Evolutionary conservation across 2,329 filamentous ascomycete species (phyloP).

Genomic region (Chaetomium globosum): DNA sequence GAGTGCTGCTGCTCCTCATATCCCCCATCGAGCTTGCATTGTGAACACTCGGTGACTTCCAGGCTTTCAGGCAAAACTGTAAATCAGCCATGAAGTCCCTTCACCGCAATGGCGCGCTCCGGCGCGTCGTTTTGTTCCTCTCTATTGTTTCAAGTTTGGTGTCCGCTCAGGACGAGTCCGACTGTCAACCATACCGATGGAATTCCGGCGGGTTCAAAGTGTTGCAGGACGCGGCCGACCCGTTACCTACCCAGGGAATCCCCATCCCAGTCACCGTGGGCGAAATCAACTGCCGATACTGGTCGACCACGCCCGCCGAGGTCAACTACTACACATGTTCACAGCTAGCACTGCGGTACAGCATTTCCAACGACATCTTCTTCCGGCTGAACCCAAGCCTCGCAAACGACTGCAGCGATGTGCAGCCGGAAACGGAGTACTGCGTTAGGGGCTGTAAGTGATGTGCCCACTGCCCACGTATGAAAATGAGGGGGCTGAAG

Average conservation of each 20-base stretch:
- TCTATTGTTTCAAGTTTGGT: not conserved
- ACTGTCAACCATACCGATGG: constrained; percentile 8
- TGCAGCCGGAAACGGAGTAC: constrained; percentile 22
- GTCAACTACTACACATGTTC: constrained; percentile 24
- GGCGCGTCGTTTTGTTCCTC: too few relatives aligned
- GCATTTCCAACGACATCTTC: constrained; percentile 16
- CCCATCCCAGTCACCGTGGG: constrained; percentile 3
- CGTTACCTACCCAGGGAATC: not conserved
- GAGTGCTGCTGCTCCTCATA: too few relatives aligned
- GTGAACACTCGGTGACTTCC: too few relatives aligned
- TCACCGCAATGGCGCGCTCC: too few relatives aligned
- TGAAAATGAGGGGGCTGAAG: not conserved
- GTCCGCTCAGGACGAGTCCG: not conserved
- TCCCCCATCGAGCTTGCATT: too few relatives aligned
- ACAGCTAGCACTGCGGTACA: not conserved
- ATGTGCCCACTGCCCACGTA: too few relatives aligned
- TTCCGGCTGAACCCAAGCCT: constrained; percentile 21
- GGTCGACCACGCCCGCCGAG: not conserved
- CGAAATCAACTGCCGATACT: constrained; percentile 25
- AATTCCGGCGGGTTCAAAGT: not conserved
- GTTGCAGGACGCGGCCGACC: not conserved
- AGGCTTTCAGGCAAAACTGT: too few relatives aligned
- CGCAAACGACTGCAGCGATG: constrained; percentile 14
- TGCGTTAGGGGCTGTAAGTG: constrained; percentile 28
- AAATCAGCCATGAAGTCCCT: too few relatives aligned